Percentiles rank a stretch among this genome's conserved stretches.
Evolutionary conservation across 2,329 filamentous ascomycete genomes (phyloP).

Genomic region (Gnomoniopsis smithogilvyi): DNA sequence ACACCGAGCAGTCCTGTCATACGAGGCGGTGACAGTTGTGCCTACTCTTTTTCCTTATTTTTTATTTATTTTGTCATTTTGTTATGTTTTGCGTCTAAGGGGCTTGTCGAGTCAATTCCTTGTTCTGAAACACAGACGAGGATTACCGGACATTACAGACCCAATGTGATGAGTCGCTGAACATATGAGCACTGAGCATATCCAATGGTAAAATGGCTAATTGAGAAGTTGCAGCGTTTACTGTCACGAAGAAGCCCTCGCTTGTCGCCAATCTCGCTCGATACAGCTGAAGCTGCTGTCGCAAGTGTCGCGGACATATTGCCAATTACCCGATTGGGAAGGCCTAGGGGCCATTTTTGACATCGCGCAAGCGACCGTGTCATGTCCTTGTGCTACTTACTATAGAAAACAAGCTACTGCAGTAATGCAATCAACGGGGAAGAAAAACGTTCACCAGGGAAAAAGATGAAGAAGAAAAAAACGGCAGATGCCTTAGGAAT

Average conservation of each 20-base stretch:
- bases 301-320: not conserved
- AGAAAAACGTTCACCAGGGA: not conserved
- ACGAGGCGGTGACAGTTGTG: conserved; percentile 1
- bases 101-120: not conserved
- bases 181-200: not conserved
- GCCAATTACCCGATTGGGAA: not conserved
- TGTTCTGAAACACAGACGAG: conserved; percentile 7
- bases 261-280: not conserved
- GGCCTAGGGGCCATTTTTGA: not conserved
- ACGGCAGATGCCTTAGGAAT: not conserved
- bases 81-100: not conserved
- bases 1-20: not conserved
- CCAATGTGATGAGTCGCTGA: not conserved
- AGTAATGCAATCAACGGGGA: not conserved
- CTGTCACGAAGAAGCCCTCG: not conserved
- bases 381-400: not conserved
- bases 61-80: no score
- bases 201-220: not conserved
- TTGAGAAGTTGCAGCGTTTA: not conserved
- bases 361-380: not conserved
- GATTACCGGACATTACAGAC: not conserved
- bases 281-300: not conserved
- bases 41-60: no score
- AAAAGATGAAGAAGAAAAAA: not conserved
- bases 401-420: not conserved